Evolutionary conservation across 78 protist genomes (phyloP).

Genomic region (Diacronema lutheri): DNA sequence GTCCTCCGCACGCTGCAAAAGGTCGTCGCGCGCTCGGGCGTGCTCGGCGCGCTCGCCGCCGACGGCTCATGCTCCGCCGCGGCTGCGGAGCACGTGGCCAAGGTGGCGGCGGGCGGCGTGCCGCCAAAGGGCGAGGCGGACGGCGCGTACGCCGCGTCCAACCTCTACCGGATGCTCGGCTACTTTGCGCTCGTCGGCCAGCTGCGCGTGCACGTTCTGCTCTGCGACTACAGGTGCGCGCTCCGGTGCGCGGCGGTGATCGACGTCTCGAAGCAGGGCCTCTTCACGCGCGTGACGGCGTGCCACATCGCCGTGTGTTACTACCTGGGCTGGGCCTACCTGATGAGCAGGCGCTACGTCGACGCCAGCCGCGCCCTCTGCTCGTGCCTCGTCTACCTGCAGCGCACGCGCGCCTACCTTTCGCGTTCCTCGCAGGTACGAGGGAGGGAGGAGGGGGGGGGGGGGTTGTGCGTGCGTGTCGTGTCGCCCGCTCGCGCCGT

Average conservation of each 20-base stretch:
- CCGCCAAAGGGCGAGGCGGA: neutral
- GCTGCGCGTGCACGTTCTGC: slow-evolving; percentile 79
- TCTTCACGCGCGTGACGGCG: slow-evolving; percentile 67
- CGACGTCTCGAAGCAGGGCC: slow-evolving; percentile 49
- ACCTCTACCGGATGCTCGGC: slow-evolving; percentile 62
- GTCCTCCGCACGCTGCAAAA: neutral
- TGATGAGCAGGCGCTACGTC: slow-evolving; percentile 79
- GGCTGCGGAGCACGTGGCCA: too few relatives aligned
- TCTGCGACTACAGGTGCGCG: slow-evolving; percentile 77
- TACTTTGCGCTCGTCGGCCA: slow-evolving; percentile 43
- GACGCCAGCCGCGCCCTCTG: slow-evolving; percentile 68
- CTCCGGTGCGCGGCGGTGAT: slow-evolving; percentile 58
- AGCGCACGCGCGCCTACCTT: slow-evolving; percentile 49
- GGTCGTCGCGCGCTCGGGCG: neutral
- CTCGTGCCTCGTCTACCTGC: slow-evolving; percentile 50
- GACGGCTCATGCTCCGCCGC: neutral
- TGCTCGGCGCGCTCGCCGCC: neutral
- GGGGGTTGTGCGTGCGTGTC: too few relatives aligned
- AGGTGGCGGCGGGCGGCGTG: too few relatives aligned
- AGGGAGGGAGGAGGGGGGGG: too few relatives aligned
- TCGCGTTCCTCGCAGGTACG: slow-evolving; percentile 30
- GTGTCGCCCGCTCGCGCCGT: too few relatives aligned
- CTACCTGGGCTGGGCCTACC: slow-evolving; percentile 74
- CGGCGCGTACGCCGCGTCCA: neutral
- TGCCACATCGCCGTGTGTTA: slow-evolving; percentile 74